Conservation (phyloP, 345 rosid species). For the Eucalyptus marginata region DNA sequence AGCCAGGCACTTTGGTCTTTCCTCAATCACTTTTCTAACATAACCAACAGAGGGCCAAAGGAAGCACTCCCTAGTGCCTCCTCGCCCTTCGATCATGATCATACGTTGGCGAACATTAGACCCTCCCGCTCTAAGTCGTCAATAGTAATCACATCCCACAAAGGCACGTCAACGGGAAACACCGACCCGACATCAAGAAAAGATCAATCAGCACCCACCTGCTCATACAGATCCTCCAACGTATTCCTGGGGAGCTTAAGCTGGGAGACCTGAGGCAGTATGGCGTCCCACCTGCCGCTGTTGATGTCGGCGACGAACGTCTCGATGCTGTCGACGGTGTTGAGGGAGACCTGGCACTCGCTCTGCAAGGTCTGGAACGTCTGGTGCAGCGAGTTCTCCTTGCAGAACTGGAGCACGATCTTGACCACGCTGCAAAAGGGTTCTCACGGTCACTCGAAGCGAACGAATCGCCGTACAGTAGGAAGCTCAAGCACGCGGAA, state of each 20-base stretch:
- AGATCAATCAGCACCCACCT: conserved; percentile 20
- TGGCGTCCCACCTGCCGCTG: conserved; percentile 88
- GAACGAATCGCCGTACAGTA: background rate
- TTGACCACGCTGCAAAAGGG: conserved; percentile 63
- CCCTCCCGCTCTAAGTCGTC: background rate
- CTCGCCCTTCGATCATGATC: background rate
- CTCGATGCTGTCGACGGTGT: conserved; percentile 90
- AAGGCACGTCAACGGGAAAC: background rate
- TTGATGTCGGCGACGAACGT: conserved; percentile 86
- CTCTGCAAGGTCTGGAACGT: conserved; percentile 89
- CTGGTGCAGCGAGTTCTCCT: conserved; percentile 88
- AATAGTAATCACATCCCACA: background rate
- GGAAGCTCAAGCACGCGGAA: background rate
- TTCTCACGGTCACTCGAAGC: background rate
- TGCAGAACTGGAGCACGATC: conserved; percentile 97
- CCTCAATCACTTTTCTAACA: background rate
- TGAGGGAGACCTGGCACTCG: conserved; percentile 93
- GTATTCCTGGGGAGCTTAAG: conserved; percentile 89
- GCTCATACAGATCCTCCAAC: conserved; percentile 88
- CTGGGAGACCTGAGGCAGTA: conserved; percentile 91
- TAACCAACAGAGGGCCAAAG: background rate
- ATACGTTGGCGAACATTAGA: background rate
- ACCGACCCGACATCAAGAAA: background rate
- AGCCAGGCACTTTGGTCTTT: background rate
- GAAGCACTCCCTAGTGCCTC: background rate